phyloP scores from a whole-genome alignment of 169 alveolate genomes.

The Babesia ovis region DNA sequence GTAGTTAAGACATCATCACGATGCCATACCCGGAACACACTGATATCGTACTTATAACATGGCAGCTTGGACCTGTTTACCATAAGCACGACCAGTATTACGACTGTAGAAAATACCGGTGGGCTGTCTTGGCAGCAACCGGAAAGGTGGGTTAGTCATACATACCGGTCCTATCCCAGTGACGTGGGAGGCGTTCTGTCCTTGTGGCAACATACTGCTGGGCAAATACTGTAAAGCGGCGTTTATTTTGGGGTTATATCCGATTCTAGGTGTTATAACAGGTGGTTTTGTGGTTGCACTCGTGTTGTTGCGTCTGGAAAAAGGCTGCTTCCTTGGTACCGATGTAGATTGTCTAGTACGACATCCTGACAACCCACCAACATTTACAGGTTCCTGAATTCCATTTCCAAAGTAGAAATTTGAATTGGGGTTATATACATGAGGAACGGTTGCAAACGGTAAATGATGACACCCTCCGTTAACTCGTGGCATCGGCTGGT shows the following conservation, averaged over 20 bases:
- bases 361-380: not conserved
- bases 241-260: not conserved
- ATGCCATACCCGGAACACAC: not conserved
- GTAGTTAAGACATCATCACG: no score
- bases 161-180: slow-evolving; percentile 1
- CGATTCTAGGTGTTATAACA: not conserved
- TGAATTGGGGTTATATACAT: not conserved
- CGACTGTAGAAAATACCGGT: slow-evolving; percentile 26
- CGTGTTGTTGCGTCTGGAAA: slow-evolving; percentile 10
- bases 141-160: not conserved
- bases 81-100: slow-evolving; percentile 34
- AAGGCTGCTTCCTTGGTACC: not conserved
- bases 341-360: not conserved
- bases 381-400: not conserved
- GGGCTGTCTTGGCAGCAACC: slow-evolving; percentile 3
- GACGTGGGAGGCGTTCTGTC: not conserved
- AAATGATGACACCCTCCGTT: not conserved
- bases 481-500: not conserved
- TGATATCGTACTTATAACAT: slow-evolving; percentile 8
- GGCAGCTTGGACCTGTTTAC: slow-evolving; percentile 23
- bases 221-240: not conserved
- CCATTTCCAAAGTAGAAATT: not conserved
- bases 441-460: not conserved
- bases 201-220: not conserved
- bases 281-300: not conserved